phyloP scores from a whole-genome alignment of 1,284 basidiomycete species.

The Testicularia cyperi region DNA sequence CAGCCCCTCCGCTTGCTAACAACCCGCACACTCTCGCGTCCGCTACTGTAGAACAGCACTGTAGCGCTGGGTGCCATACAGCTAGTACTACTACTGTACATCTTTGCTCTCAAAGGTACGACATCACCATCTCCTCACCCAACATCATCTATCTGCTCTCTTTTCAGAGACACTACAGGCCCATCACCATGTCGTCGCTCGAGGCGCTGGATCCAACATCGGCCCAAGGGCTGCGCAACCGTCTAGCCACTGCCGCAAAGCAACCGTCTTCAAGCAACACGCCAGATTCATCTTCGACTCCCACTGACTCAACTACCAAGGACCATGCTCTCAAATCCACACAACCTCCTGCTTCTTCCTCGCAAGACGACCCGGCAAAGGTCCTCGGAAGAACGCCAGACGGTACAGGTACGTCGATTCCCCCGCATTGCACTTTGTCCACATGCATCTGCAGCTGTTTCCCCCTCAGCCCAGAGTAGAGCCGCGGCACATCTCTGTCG shows the following conservation, averaged over 20 bases:
- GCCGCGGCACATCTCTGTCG: constrained; percentile 29
- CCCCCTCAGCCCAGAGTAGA: constrained; percentile 10
- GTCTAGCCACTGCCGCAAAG: no score
- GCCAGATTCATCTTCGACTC: constrained; percentile 14
- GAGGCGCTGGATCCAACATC: constrained; percentile 1
- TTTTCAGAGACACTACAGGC: no score
- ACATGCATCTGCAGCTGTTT: neutral
- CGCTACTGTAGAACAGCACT: no score
- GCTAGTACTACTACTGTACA: no score
- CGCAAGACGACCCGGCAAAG: constrained; percentile 9
- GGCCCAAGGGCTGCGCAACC: constrained; percentile 29
- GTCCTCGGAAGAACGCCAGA: constrained; percentile 36
- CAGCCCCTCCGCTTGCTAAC: no score
- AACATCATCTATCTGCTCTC: constrained; percentile 6
- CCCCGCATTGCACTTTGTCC: neutral
- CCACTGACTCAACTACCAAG: no score
- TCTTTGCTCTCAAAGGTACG: no score
- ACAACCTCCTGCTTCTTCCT: no score
- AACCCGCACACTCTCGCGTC: no score
- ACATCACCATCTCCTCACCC: neutral
- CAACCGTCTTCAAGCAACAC: constrained; percentile 2
- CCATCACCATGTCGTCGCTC: neutral
- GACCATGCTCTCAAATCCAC: no score
- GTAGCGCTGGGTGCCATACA: no score
- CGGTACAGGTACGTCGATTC: constrained; percentile 22